Percentiles rank a stretch among this genome's conserved stretches.
Conservation (phyloP, 495 filamentous ascomycete species). For the Neurospora tetrasperma region DNA sequence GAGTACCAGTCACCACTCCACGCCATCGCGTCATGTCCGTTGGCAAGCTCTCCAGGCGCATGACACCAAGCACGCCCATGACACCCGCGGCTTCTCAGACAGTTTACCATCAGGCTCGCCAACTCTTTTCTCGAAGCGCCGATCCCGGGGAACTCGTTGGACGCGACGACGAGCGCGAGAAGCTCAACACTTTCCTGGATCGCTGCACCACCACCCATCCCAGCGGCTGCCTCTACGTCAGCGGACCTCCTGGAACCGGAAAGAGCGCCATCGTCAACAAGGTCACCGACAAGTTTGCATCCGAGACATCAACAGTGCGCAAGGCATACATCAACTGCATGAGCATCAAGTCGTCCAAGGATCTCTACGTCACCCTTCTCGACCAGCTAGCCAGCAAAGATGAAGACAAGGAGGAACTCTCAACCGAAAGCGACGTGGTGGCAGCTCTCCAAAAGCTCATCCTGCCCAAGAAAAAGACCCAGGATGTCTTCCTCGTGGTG, state of each 20-base stretch:
- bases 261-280: conserved; percentile 90
- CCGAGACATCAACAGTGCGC: conserved; percentile 42
- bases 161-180: conserved; percentile 65
- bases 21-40: conserved; percentile 41
- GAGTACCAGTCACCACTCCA: conserved; percentile 31
- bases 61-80: conserved; percentile 49
- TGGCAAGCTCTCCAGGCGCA: conserved; percentile 39
- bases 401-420: conserved; percentile 13
- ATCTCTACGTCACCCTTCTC: conserved; percentile 68
- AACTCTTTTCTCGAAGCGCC: conserved; percentile 71
- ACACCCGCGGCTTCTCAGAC: conserved; percentile 55
- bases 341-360: conserved; percentile 75
- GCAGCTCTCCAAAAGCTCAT: conserved; percentile 55
- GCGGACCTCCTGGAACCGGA: conserved; percentile 89
- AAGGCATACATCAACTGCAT: conserved; percentile 88
- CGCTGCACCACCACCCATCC: conserved; percentile 46
- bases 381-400: conserved; percentile 34
- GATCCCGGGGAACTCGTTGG: conserved; percentile 71
- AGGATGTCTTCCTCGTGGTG: conserved; percentile 61
- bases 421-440: conserved; percentile 40
- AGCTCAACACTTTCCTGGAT: conserved; percentile 60
- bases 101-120: conserved; percentile 77
- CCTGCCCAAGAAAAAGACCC: conserved; percentile 45
- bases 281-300: conserved; percentile 49
- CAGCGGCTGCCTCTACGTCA: conserved; percentile 89